Evolutionary conservation across 2,329 filamentous ascomycete species (phyloP).

Genomic region (Nigrospora sphaerica): DNA sequence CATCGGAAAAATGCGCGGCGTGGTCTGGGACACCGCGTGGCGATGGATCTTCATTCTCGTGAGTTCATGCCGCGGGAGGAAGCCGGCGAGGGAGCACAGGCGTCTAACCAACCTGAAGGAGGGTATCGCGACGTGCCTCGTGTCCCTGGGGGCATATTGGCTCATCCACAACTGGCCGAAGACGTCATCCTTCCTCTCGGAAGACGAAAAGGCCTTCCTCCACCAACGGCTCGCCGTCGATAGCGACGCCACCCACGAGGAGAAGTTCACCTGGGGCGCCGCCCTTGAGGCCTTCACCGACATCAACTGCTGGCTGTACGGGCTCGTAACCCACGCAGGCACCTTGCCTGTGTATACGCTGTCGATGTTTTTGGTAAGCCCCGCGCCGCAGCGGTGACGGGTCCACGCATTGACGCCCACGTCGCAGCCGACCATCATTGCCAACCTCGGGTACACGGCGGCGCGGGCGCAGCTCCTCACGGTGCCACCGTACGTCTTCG

Average conservation of each 20-base stretch:
- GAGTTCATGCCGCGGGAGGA: conserved; percentile 23
- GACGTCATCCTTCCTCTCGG: conserved; percentile 38
- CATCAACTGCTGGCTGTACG: conserved; percentile 67
- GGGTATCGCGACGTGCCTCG: conserved; percentile 27
- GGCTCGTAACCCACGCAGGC: conserved; percentile 65
- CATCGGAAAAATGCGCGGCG: too few relatives aligned
- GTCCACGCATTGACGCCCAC: too few relatives aligned
- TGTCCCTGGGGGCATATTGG: conserved; percentile 42
- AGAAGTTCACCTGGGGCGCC: conserved; percentile 61
- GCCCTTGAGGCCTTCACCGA: conserved; percentile 59
- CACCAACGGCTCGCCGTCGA: conserved; percentile 31
- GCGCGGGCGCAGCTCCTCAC: conserved; percentile 53
- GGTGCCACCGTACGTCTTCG: conserved; percentile 54
- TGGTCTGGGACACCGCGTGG: conserved; percentile 38
- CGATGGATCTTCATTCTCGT: conserved; percentile 75
- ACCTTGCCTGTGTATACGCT: conserved; percentile 54
- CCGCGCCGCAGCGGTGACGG: conserved; percentile 33
- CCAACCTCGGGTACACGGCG: conserved; percentile 40
- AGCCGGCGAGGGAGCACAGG: too few relatives aligned
- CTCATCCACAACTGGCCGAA: conserved; percentile 54
- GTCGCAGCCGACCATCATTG: conserved; percentile 54
- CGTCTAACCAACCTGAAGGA: too few relatives aligned
- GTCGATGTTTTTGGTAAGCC: conserved; percentile 43
- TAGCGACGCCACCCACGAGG: conserved; percentile 61
- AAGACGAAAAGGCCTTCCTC: conserved; percentile 34